Evolutionary conservation across 75 land plant species (phyloP).

Genomic region (Pinus tabuliformis): DNA sequence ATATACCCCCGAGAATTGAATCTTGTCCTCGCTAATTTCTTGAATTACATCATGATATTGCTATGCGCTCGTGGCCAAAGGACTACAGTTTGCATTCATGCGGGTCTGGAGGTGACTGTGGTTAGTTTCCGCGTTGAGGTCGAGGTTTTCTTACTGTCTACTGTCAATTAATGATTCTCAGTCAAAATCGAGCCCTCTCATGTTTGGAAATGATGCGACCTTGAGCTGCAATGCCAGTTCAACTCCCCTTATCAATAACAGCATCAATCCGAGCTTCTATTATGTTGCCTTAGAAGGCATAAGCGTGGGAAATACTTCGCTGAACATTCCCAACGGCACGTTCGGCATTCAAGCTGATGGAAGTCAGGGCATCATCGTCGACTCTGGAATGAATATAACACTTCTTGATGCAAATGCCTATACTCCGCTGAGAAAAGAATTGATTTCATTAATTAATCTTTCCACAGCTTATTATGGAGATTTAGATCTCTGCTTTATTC

Average conservation of each 20-base stretch:
- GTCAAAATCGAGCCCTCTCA: conserved; percentile 14
- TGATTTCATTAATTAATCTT: neutral
- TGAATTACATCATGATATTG: no score
- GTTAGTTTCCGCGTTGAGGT: no score
- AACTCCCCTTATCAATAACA: conserved; percentile 18
- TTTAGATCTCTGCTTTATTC: no score
- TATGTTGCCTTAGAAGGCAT: conserved; percentile 19
- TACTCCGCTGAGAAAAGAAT: conserved; percentile 2
- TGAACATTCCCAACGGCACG: conserved; percentile 2
- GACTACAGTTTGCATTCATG: no score
- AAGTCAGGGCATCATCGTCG: conserved; percentile 24
- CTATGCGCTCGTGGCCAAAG: no score
- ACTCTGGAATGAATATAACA: conserved; percentile 42
- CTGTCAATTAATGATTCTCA: no score
- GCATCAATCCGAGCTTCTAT: conserved; percentile 8
- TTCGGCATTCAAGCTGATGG: neutral
- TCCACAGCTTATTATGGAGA: no score
- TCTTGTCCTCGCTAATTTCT: no score
- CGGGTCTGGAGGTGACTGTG: no score
- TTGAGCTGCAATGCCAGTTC: neutral
- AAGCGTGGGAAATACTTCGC: conserved; percentile 13
- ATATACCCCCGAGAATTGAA: no score
- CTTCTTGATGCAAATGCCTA: conserved; percentile 5
- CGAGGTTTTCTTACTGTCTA: no score
- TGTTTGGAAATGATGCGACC: conserved; percentile 20